phyloP scores from a whole-genome alignment of 1,284 basidiomycete species.

The Cryptococcus maquisensis region DNA sequence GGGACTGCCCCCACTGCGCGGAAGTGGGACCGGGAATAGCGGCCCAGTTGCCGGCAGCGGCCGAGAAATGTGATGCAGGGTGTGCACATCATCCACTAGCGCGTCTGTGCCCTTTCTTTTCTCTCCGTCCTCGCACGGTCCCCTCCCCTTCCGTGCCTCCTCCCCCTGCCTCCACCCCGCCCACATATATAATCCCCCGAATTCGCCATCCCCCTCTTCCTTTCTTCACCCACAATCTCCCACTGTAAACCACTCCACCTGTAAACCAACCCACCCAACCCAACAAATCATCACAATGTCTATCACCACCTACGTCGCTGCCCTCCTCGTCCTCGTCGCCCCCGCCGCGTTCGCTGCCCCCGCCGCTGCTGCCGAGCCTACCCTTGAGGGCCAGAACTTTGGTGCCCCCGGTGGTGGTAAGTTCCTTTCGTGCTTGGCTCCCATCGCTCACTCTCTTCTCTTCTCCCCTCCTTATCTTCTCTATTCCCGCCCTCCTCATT shows the following conservation, averaged over 20 bases:
- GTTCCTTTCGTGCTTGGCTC: neutral
- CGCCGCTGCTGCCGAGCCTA: neutral
- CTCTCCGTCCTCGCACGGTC: too few relatives aligned
- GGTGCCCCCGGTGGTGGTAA: constrained; percentile 7
- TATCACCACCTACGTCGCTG: constrained; percentile 3
- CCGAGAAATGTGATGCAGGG: too few relatives aligned
- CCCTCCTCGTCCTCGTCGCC: constrained; percentile 5
- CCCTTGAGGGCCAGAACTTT: constrained; percentile 1
- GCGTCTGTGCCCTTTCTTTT: too few relatives aligned
- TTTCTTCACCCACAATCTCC: neutral
- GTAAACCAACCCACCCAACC: neutral
- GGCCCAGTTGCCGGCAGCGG: too few relatives aligned
- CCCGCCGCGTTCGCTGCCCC: constrained; percentile 5
- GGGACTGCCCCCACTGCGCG: too few relatives aligned
- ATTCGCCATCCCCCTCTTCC: too few relatives aligned
- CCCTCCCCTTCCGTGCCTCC: too few relatives aligned
- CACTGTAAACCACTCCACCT: neutral
- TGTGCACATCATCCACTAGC: too few relatives aligned
- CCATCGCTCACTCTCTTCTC: neutral
- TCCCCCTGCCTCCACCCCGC: too few relatives aligned
- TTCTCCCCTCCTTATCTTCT: neutral
- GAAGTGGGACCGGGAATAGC: too few relatives aligned
- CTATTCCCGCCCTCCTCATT: neutral
- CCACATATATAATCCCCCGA: too few relatives aligned
- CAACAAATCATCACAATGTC: constrained; percentile 4